Evolutionary conservation across 345 rosid species (phyloP).

Genomic region (Brassica cretica): DNA sequence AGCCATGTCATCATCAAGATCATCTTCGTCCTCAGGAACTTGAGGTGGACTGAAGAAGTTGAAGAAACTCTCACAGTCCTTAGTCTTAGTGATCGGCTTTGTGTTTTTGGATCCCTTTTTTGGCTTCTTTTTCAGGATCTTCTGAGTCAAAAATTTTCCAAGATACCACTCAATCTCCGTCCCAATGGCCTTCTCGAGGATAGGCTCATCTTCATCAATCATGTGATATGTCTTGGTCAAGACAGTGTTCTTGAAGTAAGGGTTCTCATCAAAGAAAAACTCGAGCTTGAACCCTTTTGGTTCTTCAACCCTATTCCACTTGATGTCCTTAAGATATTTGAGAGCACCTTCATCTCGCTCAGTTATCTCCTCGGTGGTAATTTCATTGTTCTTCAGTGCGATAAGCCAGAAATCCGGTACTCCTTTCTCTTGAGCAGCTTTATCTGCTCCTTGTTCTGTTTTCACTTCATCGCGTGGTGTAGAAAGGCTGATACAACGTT

Average conservation of each 20-base stretch:
- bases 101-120: slow-evolving; percentile 92
- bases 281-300: slow-evolving; percentile 98
- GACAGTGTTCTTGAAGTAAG: slow-evolving; percentile 78
- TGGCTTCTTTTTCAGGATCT: slow-evolving; percentile 91
- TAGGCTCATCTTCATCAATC: slow-evolving; percentile 98
- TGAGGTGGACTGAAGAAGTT: slow-evolving; percentile 94
- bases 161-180: slow-evolving; percentile 96
- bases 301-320: slow-evolving; percentile 78
- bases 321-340: slow-evolving; percentile 78
- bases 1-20: slow-evolving; percentile 86
- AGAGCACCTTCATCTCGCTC: slow-evolving; percentile 97
- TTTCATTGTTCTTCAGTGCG: slow-evolving; percentile 96
- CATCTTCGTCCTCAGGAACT: slow-evolving; percentile 94
- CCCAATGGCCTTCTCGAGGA: slow-evolving; percentile 95
- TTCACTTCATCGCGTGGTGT: too few relatives aligned
- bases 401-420: slow-evolving; percentile 94
- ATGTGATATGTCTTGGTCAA: slow-evolving; percentile 93
- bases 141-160: slow-evolving; percentile 90
- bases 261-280: slow-evolving; percentile 82
- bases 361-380: slow-evolving; percentile 78
- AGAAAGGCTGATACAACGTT: slow-evolving; percentile 76
- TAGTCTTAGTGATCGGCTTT: slow-evolving; percentile 88
- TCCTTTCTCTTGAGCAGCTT: slow-evolving; percentile 76
- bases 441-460: slow-evolving; percentile 57
- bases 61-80: slow-evolving; percentile 91